Evolutionary conservation across 768 basidiomycete genomes (phyloP).

Genomic region (Psilocybe cyanescens): DNA sequence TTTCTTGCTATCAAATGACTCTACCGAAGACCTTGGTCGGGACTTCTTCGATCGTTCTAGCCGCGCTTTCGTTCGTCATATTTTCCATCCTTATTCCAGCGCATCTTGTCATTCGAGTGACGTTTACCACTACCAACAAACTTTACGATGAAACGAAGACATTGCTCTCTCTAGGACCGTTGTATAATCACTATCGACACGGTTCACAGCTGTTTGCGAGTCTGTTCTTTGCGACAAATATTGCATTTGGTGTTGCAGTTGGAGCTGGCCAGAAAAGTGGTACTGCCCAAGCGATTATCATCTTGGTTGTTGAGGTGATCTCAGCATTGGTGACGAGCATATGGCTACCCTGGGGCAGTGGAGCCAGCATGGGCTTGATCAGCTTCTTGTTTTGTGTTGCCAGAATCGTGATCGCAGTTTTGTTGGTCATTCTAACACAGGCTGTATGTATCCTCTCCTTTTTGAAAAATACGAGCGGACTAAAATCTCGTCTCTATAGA

Average conservation of each 20-base stretch:
- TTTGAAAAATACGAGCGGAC: background rate
- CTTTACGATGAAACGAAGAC: conserved; percentile 95
- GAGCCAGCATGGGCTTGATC: conserved; percentile 95
- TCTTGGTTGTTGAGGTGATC: conserved; percentile 86
- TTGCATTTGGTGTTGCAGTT: conserved; percentile 82
- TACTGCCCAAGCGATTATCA: conserved; percentile 88
- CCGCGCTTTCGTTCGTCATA: conserved; percentile 77
- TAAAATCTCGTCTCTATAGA: conserved; percentile 46
- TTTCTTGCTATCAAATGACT: conserved; percentile 87
- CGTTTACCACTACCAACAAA: conserved; percentile 82
- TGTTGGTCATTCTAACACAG: conserved; percentile 89
- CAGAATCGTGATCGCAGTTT: conserved; percentile 86
- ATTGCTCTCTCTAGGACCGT: conserved; percentile 84
- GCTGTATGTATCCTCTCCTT: conserved; percentile 57
- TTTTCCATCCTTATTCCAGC: conserved; percentile 81
- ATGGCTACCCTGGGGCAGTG: conserved; percentile 96
- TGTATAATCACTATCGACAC: conserved; percentile 94
- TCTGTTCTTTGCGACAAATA: conserved; percentile 79
- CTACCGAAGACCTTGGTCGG: conserved; percentile 54
- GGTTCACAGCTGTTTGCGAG: conserved; percentile 89
- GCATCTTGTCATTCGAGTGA: conserved; percentile 76
- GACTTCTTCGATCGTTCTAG: conserved; percentile 71
- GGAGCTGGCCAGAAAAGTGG: conserved; percentile 91
- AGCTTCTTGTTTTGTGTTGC: conserved; percentile 93
- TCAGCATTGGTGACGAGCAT: conserved; percentile 89